Evolutionary conservation across 371 early-diverging fungal genomes (phyloP).

Genomic region (Smittium culicis): DNA sequence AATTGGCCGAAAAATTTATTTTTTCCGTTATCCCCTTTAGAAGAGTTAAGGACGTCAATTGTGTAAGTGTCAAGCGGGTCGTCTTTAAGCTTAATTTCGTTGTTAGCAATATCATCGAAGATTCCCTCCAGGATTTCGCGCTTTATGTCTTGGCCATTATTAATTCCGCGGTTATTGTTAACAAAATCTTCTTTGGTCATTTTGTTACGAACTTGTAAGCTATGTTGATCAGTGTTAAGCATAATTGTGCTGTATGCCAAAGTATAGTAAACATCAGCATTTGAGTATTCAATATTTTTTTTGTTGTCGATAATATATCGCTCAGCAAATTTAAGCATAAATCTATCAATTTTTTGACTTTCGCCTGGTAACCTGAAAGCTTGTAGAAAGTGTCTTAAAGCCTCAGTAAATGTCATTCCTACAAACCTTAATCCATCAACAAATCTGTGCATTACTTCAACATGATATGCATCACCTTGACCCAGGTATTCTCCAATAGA

Average conservation of each 20-base stretch:
- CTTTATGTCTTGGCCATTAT: conserved; percentile 68
- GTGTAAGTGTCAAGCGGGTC: conserved; percentile 40
- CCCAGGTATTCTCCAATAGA: conserved; percentile 91
- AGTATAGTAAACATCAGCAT: conserved; percentile 83
- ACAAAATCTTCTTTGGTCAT: conserved; percentile 90
- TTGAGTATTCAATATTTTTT: conserved; percentile 45
- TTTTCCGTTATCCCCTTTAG: conserved; percentile 7
- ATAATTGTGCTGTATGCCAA: conserved; percentile 88
- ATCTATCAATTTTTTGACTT: conserved; percentile 95
- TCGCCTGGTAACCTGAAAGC: conserved; percentile 95
- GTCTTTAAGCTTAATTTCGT: conserved; percentile 89
- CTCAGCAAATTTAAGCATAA: conserved; percentile 94
- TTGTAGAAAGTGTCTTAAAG: conserved; percentile 78
- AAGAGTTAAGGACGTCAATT: neutral
- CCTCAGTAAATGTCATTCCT: conserved; percentile 60
- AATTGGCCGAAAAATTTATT: conserved; percentile 24
- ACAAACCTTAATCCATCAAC: conserved; percentile 79
- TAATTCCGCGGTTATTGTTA: conserved; percentile 88
- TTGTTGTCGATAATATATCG: conserved; percentile 65
- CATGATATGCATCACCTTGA: conserved; percentile 77
- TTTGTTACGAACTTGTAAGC: conserved; percentile 72
- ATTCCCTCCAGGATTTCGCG: conserved; percentile 48
- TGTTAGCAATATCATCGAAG: conserved; percentile 63
- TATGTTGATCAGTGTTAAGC: conserved; percentile 94
- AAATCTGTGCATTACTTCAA: conserved; percentile 88